Conservation (phyloP, 495 filamentous ascomycete species). For the Talaromyces stipitatus region DNA sequence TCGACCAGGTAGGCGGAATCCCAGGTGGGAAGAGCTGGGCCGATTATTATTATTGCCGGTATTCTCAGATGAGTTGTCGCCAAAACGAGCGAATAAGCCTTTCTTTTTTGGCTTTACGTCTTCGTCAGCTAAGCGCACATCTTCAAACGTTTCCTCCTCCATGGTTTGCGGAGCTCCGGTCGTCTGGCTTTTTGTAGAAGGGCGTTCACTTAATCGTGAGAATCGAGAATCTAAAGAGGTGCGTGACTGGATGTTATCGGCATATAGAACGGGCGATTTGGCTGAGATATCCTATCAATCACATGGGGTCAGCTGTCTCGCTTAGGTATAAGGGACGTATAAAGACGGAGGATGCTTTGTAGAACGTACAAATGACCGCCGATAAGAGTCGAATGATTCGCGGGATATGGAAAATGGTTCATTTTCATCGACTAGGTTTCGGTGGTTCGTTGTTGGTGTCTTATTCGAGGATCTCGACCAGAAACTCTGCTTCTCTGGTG, state of each 20-base stretch:
- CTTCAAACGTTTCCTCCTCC: slow-evolving; percentile 78
- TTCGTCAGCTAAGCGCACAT: slow-evolving; percentile 80
- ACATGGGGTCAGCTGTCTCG: slow-evolving; percentile 1
- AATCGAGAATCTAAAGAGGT: slow-evolving; percentile 74
- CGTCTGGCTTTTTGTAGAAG: slow-evolving; percentile 39
- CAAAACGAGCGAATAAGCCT: slow-evolving; percentile 80
- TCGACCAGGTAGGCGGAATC: slow-evolving; percentile 62
- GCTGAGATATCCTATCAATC: slow-evolving; percentile 77
- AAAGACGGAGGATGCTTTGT: neutral
- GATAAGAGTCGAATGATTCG: slow-evolving; percentile 96
- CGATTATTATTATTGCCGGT: slow-evolving; percentile 39
- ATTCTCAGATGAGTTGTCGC: slow-evolving; percentile 44
- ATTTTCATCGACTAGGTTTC: slow-evolving; percentile 64
- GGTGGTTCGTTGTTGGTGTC: slow-evolving; percentile 61
- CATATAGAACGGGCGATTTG: slow-evolving; percentile 63
- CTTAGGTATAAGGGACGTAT: neutral
- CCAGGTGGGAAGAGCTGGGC: slow-evolving; percentile 36
- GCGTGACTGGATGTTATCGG: slow-evolving; percentile 51
- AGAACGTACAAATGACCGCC: slow-evolving; percentile 80
- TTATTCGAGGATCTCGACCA: slow-evolving; percentile 71
- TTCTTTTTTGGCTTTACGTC: slow-evolving; percentile 63
- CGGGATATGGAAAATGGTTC: slow-evolving; percentile 96
- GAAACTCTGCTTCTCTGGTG: slow-evolving; percentile 74
- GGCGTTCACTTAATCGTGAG: slow-evolving; percentile 42
- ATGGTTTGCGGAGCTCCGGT: slow-evolving; percentile 49